These are phyloP conservation scores for Monascus purpureus DNA, from an alignment of 495 filamentous ascomycete species.

Conservation along the genomic window DNA sequence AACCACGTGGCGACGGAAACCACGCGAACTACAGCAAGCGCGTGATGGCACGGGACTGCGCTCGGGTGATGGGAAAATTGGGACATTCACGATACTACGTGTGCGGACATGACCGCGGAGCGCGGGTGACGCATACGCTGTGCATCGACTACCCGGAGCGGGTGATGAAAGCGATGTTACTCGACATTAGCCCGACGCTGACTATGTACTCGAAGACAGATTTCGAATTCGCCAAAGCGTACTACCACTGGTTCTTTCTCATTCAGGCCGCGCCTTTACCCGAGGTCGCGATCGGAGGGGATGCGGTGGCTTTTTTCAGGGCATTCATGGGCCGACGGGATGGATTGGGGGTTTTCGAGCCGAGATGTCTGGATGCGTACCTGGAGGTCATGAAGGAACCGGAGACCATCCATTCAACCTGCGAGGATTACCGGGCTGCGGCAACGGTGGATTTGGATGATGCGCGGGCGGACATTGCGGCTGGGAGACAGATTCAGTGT, in stretches of 20 bases:
- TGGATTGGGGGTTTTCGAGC: constrained; percentile 5
- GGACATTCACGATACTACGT: constrained; percentile 14
- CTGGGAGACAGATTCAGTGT: constrained; percentile 19
- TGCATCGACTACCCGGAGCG: constrained; percentile 17
- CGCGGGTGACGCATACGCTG: constrained; percentile 24
- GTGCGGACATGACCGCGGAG: constrained; percentile 26
- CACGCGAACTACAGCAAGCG: constrained; percentile 17
- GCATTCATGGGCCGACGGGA: constrained; percentile 11
- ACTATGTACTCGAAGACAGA: constrained; percentile 20
- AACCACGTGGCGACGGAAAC: constrained; percentile 11
- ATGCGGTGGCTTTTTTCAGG: constrained; percentile 9
- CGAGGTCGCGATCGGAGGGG: constrained; percentile 14
- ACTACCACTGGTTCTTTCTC: constrained; percentile 33
- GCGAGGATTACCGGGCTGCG: constrained; percentile 29
- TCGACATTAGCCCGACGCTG: constrained; percentile 26
- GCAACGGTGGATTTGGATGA: constrained; percentile 23
- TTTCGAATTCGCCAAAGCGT: constrained; percentile 15
- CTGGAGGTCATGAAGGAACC: constrained; percentile 11
- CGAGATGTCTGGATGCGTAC: constrained; percentile 13
- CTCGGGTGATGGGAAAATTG: constrained; percentile 16
- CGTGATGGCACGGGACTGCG: constrained; percentile 20
- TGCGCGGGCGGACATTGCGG: constrained; percentile 13
- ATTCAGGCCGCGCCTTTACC: constrained; percentile 21
- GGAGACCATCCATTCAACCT: constrained; percentile 20
- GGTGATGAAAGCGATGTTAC: constrained; percentile 16